Evolutionary conservation across 192 early-diverging fungal species (phyloP).

Genomic region (Chytriomyces sp.): DNA sequence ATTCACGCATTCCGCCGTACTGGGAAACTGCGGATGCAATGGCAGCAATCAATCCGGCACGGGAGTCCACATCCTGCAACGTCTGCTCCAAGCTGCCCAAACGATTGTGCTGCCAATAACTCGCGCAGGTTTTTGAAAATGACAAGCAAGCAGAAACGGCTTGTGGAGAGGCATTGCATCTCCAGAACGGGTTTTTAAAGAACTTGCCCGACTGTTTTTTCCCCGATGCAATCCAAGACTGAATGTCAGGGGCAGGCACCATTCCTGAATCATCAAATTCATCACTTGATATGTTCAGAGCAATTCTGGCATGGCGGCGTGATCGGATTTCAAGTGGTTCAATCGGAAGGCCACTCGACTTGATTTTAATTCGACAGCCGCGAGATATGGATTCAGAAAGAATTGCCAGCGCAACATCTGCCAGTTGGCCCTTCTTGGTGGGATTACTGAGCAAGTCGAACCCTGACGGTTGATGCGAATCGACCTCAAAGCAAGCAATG

Average conservation of each 20-base stretch:
- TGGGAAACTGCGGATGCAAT: neutral
- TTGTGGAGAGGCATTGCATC: conserved; percentile 14
- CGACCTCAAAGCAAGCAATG: conserved; percentile 9
- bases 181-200: neutral
- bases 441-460: neutral
- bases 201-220: conserved; percentile 5
- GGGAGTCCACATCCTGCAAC: neutral
- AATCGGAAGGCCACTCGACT: neutral
- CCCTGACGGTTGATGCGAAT: neutral
- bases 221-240: neutral
- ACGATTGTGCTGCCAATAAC: neutral
- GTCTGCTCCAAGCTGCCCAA: neutral
- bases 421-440: neutral
- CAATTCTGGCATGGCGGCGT: neutral
- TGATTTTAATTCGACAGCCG: conserved; percentile 17
- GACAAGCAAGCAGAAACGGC: conserved; percentile 15
- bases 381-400: conserved; percentile 9
- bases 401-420: conserved; percentile 9
- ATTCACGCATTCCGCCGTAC: conserved; percentile 11
- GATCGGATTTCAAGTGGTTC: neutral
- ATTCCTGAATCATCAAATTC: neutral
- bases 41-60: neutral
- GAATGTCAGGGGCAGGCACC: neutral
- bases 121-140: conserved; percentile 13
- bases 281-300: neutral